Percentiles rank a stretch among this genome's conserved stretches.
These are phyloP conservation scores for Myxozyma mucilagina DNA, from an alignment of 805 yeast genomes.

Conservation along the genomic window DNA sequence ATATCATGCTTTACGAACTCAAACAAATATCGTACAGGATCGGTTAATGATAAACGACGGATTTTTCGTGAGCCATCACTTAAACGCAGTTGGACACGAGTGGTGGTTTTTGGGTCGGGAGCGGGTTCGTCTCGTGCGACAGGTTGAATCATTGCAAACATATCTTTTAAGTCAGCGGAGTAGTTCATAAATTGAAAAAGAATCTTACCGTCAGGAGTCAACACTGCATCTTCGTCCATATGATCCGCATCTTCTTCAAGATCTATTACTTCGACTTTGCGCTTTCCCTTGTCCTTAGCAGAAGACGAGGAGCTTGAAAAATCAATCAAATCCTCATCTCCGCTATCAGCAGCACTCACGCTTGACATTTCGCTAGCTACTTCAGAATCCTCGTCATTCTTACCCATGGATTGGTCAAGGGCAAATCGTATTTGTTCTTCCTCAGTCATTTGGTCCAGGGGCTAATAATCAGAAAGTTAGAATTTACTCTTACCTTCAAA, in stretches of 20 bases:
- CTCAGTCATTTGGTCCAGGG: constrained; percentile 66
- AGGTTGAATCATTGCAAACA: constrained; percentile 53
- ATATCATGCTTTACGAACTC: constrained; percentile 65
- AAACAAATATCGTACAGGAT: constrained; percentile 60
- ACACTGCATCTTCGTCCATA: constrained; percentile 18
- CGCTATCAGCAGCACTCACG: constrained; percentile 36
- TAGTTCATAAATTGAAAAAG: not conserved
- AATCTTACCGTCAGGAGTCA: constrained; percentile 7
- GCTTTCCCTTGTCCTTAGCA: constrained; percentile 21
- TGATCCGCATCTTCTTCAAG: constrained; percentile 31
- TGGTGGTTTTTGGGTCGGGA: constrained; percentile 53
- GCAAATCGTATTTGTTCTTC: constrained; percentile 84
- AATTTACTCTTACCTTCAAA: not conserved
- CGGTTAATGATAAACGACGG: constrained; percentile 62
- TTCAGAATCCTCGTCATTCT: constrained; percentile 35
- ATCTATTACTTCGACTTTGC: constrained; percentile 36
- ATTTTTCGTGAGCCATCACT: constrained; percentile 84
- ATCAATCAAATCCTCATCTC: constrained; percentile 23
- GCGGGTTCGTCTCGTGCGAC: constrained; percentile 64
- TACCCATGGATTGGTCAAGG: constrained; percentile 60
- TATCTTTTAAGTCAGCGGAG: not conserved
- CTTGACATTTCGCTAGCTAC: constrained; percentile 39
- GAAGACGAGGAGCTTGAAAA: constrained; percentile 12
- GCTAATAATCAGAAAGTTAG: constrained; percentile 40
- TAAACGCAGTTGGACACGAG: constrained; percentile 83